A percentile compares a stretch with the other conserved stretches of the same genome.
phyloP scores from a whole-genome alignment of 805 yeast genomes.

The Wickerhamiella sergipiensis region DNA sequence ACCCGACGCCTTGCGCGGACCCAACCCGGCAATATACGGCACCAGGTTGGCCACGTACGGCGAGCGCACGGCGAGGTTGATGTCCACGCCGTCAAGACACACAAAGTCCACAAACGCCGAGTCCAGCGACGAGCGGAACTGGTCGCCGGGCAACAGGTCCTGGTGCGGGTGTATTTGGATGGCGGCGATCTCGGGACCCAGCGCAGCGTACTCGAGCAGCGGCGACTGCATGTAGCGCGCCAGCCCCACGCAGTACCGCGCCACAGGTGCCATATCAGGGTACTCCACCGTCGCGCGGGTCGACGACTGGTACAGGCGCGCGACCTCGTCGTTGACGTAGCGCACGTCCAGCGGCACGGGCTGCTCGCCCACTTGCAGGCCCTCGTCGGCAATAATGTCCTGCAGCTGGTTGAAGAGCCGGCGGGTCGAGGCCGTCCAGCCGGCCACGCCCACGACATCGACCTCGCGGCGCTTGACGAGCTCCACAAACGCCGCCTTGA shows the following conservation, averaged over 20 bases:
- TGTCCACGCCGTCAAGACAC: conserved; percentile 84
- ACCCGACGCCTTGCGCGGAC: conserved; percentile 89
- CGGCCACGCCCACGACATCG: conserved; percentile 84
- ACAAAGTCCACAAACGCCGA: conserved; percentile 80
- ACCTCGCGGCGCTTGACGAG: conserved; percentile 57
- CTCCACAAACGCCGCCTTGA: conserved; percentile 47
- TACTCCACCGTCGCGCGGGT: conserved; percentile 62
- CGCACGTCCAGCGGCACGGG: conserved; percentile 42
- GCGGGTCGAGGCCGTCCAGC: conserved; percentile 64
- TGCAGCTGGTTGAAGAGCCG: conserved; percentile 41
- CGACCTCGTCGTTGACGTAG: conserved; percentile 89
- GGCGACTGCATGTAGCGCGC: conserved; percentile 92
- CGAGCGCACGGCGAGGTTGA: conserved; percentile 76
- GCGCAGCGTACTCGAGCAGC: conserved; percentile 71
- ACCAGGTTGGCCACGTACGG: conserved; percentile 55
- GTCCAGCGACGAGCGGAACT: conserved; percentile 52
- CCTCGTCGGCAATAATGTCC: conserved; percentile 40
- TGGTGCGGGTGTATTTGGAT: conserved; percentile 59
- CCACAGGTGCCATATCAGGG: conserved; percentile 69
- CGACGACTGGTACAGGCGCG: conserved; percentile 74
- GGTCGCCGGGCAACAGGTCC: conserved; percentile 49
- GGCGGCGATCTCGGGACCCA: conserved; percentile 59
- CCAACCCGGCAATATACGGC: conserved; percentile 79
- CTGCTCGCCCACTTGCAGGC: conserved; percentile 25
- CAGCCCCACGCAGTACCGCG: conserved; percentile 73